A percentile compares a stretch with the other conserved stretches of the same genome.
These are phyloP conservation scores for Cystobasidium tubakii DNA, from an alignment of 768 basidiomycete species.

Conservation along the genomic window DNA sequence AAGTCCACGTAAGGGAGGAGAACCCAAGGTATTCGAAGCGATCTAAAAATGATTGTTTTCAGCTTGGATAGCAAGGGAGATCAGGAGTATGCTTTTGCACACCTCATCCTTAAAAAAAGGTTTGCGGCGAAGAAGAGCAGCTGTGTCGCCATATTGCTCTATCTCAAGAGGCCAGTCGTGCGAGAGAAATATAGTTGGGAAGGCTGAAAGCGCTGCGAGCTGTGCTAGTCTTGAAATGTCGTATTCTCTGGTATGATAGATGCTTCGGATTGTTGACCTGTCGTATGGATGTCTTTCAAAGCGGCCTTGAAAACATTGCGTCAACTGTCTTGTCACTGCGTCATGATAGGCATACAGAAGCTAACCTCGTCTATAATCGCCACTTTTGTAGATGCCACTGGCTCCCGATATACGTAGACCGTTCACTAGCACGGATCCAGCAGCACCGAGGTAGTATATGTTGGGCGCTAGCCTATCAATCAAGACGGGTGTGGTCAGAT, in stretches of 20 bases:
- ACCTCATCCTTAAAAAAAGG: conserved; percentile 67
- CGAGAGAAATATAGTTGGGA: conserved; percentile 66
- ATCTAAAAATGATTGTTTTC: conserved; percentile 49
- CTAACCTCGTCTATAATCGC: conserved; percentile 64
- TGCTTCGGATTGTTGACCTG: conserved; percentile 64
- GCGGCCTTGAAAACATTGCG: conserved; percentile 61
- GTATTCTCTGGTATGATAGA: conserved; percentile 86
- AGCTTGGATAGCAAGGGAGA: not conserved
- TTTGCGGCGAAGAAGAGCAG: conserved; percentile 64
- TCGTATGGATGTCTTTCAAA: conserved; percentile 79
- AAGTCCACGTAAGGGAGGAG: conserved; percentile 75
- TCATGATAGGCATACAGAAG: not conserved
- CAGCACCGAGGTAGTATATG: conserved; percentile 90
- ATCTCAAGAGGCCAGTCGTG: conserved; percentile 94
- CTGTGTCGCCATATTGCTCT: conserved; percentile 69
- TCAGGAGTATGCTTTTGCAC: conserved; percentile 6
- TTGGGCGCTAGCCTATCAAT: conserved; percentile 73
- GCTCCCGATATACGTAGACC: conserved; percentile 82
- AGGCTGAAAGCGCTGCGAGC: conserved; percentile 12
- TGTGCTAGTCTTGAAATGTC: conserved; percentile 69
- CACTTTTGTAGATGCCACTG: conserved; percentile 80
- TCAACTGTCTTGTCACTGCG: not conserved
- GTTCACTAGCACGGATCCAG: conserved; percentile 79
- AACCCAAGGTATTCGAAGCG: conserved; percentile 65
- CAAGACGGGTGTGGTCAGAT: not conserved